Percentiles rank a stretch among this genome's conserved stretches.
phyloP scores from a whole-genome alignment of 371 early-diverging fungal genomes.

The Mortierella polycephala region DNA sequence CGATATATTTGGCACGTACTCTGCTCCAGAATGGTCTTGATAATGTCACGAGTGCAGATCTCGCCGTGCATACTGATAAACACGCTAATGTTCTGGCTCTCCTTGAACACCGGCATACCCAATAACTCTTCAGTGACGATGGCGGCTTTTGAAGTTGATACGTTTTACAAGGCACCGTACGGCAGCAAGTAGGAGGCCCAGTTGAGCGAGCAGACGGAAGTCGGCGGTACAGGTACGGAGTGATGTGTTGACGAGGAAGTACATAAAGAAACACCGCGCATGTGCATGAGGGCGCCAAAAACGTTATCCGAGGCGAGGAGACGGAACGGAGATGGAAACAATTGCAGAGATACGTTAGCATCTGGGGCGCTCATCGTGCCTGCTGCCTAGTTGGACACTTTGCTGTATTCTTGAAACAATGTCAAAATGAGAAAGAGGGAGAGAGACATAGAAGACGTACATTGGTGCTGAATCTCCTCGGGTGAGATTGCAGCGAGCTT shows the following conservation, averaged over 20 bases:
- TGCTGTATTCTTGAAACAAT: not conserved
- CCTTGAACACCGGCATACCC: slow-evolving; percentile 57
- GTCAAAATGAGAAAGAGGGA: not conserved
- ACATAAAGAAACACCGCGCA: too few species aligned
- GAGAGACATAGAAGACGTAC: slow-evolving; percentile 31
- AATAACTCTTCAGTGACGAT: slow-evolving; percentile 62
- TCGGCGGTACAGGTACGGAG: too few species aligned
- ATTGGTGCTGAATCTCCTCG: slow-evolving; percentile 57
- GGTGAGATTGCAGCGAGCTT: slow-evolving; percentile 50
- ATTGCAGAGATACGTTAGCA: too few species aligned
- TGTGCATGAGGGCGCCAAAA: too few species aligned
- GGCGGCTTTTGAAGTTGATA: slow-evolving; percentile 60
- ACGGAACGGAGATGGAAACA: too few species aligned
- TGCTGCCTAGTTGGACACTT: not conserved
- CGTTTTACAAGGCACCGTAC: too few species aligned
- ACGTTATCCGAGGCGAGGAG: too few species aligned
- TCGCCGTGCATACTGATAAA: slow-evolving; percentile 77
- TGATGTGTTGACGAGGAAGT: too few species aligned
- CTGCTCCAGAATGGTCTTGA: slow-evolving; percentile 59
- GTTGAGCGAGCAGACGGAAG: too few species aligned
- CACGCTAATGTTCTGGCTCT: slow-evolving; percentile 66
- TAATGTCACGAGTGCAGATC: slow-evolving; percentile 66
- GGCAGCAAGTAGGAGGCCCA: too few species aligned
- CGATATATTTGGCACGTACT: slow-evolving; percentile 50
- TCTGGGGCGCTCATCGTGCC: too few species aligned